A percentile compares a stretch with the other conserved stretches of the same genome.
Conservation (phyloP, 176 grass and related monocot species). For the Oryza brachyantha region DNA sequence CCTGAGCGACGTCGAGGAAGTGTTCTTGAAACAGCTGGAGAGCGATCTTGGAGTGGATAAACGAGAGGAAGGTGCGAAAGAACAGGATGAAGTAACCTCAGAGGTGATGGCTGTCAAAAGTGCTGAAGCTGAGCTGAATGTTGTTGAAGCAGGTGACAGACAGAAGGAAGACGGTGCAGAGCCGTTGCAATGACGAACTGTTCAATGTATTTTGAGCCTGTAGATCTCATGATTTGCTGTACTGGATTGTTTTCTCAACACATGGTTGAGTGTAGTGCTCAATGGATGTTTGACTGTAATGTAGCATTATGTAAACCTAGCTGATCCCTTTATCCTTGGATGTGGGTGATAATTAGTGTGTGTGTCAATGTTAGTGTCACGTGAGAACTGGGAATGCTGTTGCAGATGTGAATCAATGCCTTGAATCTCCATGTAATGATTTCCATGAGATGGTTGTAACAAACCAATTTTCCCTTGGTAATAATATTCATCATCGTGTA, state of each 20-base stretch:
- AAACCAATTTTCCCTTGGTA: background rate
- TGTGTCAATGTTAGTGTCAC: constrained; percentile 4
- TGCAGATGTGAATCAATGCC: background rate
- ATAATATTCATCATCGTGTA: background rate
- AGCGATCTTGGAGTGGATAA: background rate
- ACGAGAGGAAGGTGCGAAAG: constrained; percentile 21
- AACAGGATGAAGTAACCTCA: background rate
- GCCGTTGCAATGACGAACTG: constrained; percentile 11
- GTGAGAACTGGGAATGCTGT: background rate
- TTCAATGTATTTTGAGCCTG: background rate
- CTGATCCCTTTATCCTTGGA: constrained; percentile 5
- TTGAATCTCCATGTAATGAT: background rate
- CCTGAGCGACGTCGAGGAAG: constrained; percentile 51
- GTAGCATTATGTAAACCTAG: constrained; percentile 18
- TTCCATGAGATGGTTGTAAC: background rate
- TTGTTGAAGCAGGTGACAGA: background rate
- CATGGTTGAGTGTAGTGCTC: constrained; percentile 44
- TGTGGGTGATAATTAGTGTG: constrained; percentile 16
- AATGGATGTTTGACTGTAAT: background rate
- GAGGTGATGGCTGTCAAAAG: constrained; percentile 22
- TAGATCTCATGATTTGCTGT: constrained; percentile 20
- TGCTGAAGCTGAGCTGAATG: constrained; percentile 21
- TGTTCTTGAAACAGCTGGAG: constrained; percentile 64
- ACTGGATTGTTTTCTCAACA: constrained; percentile 36
- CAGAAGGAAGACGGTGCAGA: constrained; percentile 18